Evolutionary conservation across 2,329 filamentous ascomycete species (phyloP).

Genomic region (Myriosclerotinia duriaeana): DNA sequence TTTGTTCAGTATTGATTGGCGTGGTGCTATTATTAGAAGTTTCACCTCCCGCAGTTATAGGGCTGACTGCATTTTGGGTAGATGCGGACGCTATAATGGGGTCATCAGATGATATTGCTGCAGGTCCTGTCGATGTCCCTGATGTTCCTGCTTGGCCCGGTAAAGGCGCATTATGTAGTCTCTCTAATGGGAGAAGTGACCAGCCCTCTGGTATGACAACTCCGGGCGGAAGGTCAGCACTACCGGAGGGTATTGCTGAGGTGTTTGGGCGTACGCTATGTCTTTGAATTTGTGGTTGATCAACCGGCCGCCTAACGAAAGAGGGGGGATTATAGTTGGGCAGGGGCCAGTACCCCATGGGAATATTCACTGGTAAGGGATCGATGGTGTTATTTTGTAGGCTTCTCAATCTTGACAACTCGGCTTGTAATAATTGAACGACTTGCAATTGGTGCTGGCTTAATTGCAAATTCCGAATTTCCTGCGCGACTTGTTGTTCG

Average conservation of each 20-base stretch:
- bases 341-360: slow-evolving; percentile 35
- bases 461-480: slow-evolving; percentile 61
- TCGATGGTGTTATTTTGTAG: slow-evolving; percentile 35
- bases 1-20: slow-evolving; percentile 31
- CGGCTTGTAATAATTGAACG: slow-evolving; percentile 65
- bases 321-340: slow-evolving; percentile 6
- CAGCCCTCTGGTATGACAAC: slow-evolving; percentile 65
- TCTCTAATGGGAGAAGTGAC: slow-evolving; percentile 62
- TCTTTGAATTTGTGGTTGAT: slow-evolving; percentile 41
- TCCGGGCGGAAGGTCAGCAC: slow-evolving; percentile 60
- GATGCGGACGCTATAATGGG: slow-evolving; percentile 34
- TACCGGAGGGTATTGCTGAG: slow-evolving; percentile 57
- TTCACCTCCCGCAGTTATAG: slow-evolving; percentile 26
- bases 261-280: slow-evolving; percentile 50
- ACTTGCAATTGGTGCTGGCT: slow-evolving; percentile 66
- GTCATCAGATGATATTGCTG: slow-evolving; percentile 30
- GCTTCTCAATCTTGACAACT: slow-evolving; percentile 63
- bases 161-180: slow-evolving; percentile 38
- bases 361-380: slow-evolving; percentile 32
- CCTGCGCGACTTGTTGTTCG: slow-evolving; percentile 67
- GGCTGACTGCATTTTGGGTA: slow-evolving; percentile 32
- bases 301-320: slow-evolving; percentile 1
- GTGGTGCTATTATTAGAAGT: slow-evolving; percentile 25
- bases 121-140: slow-evolving; percentile 28
- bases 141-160: slow-evolving; percentile 6